Evolutionary conservation across 2,329 filamentous ascomycete species (phyloP).

Genomic region (Blastomyces percursus): DNA sequence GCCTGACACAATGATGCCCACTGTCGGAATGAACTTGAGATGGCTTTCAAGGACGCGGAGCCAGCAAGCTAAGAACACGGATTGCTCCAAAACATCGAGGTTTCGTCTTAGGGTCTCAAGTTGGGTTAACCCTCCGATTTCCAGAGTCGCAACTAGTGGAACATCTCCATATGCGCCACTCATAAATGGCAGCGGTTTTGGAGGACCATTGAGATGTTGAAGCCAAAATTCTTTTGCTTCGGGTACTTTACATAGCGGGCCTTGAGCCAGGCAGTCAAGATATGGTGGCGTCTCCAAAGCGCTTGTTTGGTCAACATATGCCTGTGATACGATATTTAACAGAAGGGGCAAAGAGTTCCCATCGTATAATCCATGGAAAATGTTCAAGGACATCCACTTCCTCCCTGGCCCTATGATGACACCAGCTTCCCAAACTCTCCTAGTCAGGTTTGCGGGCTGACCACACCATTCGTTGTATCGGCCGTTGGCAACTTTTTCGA

Average conservation of each 20-base stretch:
- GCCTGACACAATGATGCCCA: constrained; percentile 72
- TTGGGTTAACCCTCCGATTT: constrained; percentile 26
- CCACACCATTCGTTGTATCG: constrained; percentile 43
- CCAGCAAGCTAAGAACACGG: constrained; percentile 68
- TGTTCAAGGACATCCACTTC: constrained; percentile 48
- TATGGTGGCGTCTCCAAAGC: constrained; percentile 44
- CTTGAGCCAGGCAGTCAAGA: constrained; percentile 54
- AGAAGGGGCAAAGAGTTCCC: constrained; percentile 64
- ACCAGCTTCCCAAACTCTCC: constrained; percentile 26
- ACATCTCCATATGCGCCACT: constrained; percentile 14
- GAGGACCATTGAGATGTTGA: constrained; percentile 37
- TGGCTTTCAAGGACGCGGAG: constrained; percentile 48
- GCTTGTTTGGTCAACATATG: constrained; percentile 36
- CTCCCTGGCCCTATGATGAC: constrained; percentile 19
- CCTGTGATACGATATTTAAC: constrained; percentile 45
- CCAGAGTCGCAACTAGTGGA: constrained; percentile 14
- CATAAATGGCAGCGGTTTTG: constrained; percentile 22
- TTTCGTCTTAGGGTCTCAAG: constrained; percentile 46
- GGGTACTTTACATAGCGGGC: constrained; percentile 49
- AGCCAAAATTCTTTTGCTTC: constrained; percentile 58
- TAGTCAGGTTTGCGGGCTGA: constrained; percentile 37
- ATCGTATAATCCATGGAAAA: constrained; percentile 84
- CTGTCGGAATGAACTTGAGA: constrained; percentile 39
- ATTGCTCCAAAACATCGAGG: constrained; percentile 65
- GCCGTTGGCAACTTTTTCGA: constrained; percentile 27